Evolutionary conservation across 306 rosid genomes (phyloP).

Genomic region (Benincasa hispida): DNA sequence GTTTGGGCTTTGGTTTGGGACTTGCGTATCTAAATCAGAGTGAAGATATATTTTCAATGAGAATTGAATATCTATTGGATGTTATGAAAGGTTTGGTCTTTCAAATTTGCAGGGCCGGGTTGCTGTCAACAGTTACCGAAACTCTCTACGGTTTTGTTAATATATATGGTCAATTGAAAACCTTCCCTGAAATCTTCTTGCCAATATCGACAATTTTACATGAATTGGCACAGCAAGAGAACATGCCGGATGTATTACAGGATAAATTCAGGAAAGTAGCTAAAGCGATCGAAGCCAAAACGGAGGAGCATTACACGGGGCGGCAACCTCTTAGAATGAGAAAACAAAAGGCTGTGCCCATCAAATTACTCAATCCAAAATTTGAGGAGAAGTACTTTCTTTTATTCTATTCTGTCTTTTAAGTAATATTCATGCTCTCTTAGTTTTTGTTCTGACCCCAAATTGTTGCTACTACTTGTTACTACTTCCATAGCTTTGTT

Average conservation of each 20-base stretch:
- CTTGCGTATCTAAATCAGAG: background rate
- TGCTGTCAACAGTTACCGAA: constrained; percentile 41
- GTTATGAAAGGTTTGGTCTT: background rate
- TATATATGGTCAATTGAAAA: constrained; percentile 43
- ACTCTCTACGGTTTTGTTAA: constrained; percentile 46
- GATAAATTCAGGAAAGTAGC: constrained; percentile 44
- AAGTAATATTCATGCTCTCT: background rate
- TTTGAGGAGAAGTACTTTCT: constrained; percentile 65
- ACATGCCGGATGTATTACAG: constrained; percentile 29
- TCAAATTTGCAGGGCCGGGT: constrained; percentile 49
- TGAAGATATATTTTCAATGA: background rate
- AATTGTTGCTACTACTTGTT: background rate
- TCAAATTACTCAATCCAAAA: constrained; percentile 64
- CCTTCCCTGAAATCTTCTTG: constrained; percentile 72
- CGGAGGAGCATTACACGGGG: constrained; percentile 28
- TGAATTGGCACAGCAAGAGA: constrained; percentile 42
- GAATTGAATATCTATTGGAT: background rate
- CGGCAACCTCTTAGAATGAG: constrained; percentile 79
- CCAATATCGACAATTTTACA: constrained; percentile 40
- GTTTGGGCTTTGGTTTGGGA: background rate
- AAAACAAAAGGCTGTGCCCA: constrained; percentile 78
- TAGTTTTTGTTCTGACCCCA: background rate
- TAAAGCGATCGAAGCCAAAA: constrained; percentile 38
- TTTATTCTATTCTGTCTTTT: background rate
- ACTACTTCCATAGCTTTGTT: constrained; percentile 50